These are phyloP conservation scores for Pyrenopolyporus hunteri DNA, from an alignment of 495 filamentous ascomycete genomes.

Conservation along the genomic window DNA sequence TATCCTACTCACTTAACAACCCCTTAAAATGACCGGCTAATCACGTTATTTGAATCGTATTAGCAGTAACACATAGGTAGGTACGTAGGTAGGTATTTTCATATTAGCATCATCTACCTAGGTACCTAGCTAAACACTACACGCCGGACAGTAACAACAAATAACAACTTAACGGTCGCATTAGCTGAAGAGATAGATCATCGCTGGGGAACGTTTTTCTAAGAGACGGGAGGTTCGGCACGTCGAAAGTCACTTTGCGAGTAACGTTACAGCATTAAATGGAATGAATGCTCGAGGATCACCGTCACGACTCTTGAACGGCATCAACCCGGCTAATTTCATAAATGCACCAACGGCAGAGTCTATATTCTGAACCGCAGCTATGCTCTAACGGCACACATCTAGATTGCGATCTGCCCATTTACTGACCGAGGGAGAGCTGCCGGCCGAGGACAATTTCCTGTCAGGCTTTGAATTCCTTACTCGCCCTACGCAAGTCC, in stretches of 20 bases:
- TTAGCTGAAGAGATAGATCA: too few relatives aligned
- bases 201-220: too few relatives aligned
- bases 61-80: too few relatives aligned
- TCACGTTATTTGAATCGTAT: too few relatives aligned
- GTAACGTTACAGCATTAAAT: neutral
- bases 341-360: constrained; percentile 16
- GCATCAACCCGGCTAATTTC: neutral
- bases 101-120: neutral
- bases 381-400: constrained; percentile 20
- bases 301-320: neutral
- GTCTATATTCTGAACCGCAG: constrained; percentile 25
- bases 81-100: neutral
- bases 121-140: neutral
- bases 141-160: neutral
- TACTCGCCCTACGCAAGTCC: constrained; percentile 4
- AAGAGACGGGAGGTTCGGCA: too few relatives aligned
- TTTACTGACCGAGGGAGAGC: neutral
- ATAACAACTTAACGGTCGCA: neutral
- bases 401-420: constrained; percentile 6
- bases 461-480: constrained; percentile 2
- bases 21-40: too few relatives aligned
- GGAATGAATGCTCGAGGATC: neutral
- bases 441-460: neutral
- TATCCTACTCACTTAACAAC: too few relatives aligned
- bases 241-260: neutral